phyloP scores from a whole-genome alignment of 306 rosid genomes.

The Gastrolobium villosum region DNA sequence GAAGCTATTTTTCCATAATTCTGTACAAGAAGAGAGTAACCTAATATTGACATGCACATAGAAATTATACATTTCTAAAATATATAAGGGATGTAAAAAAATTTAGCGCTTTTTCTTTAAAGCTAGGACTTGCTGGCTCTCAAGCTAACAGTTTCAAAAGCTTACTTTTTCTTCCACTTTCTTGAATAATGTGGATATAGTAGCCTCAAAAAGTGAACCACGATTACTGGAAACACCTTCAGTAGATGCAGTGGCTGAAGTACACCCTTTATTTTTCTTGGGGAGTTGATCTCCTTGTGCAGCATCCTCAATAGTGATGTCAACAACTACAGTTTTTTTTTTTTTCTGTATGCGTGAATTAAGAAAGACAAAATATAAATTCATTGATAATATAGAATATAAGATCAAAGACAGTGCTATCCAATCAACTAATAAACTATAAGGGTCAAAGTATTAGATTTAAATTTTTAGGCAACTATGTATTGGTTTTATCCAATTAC shows the following conservation, averaged over 20 bases:
- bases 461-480: too few relatives aligned
- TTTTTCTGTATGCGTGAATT: conserved; percentile 49
- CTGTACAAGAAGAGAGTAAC: not conserved
- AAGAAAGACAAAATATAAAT: conserved; percentile 45
- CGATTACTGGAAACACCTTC: conserved; percentile 48
- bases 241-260: conserved; percentile 49
- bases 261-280: conserved; percentile 52
- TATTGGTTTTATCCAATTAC: too few relatives aligned
- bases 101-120: conserved; percentile 9
- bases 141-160: conserved; percentile 27
- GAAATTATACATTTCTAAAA: conserved; percentile 25
- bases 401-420: conserved; percentile 37
- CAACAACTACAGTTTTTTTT: conserved; percentile 51
- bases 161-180: conserved; percentile 84
- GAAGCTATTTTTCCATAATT: not conserved
- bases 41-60: conserved; percentile 20
- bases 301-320: conserved; percentile 45
- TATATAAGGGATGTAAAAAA: conserved; percentile 19
- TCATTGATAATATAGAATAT: conserved; percentile 30
- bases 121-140: conserved; percentile 3
- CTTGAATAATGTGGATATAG: conserved; percentile 84
- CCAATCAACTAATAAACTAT: conserved; percentile 34
- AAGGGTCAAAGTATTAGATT: too few relatives aligned
- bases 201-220: conserved; percentile 78
- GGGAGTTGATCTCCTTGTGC: conserved; percentile 50